Conservation (phyloP, 2,329 filamentous ascomycete genomes). For the Esteya vermicola region DNA sequence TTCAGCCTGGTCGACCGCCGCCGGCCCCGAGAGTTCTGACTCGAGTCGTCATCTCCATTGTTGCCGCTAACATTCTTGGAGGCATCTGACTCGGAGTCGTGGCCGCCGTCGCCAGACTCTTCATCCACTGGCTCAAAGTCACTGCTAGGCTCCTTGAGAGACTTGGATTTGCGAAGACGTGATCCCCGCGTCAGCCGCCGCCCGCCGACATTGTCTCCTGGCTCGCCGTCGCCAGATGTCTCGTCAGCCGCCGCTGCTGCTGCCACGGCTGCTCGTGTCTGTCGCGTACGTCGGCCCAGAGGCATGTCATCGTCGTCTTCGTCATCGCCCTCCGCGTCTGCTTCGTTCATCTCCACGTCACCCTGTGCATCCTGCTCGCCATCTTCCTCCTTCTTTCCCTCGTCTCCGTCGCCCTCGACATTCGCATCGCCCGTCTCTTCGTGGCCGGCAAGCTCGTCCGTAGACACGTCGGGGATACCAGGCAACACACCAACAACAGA, state of each 20-base stretch:
- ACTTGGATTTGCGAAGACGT: slow-evolving; percentile 27
- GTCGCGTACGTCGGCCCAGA: slow-evolving; percentile 23
- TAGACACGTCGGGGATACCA: not conserved
- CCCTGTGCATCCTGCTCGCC: slow-evolving; percentile 1
- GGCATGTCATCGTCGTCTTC: slow-evolving; percentile 18
- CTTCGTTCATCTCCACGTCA: slow-evolving; percentile 4
- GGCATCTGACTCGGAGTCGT: slow-evolving; percentile 21
- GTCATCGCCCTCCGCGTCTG: slow-evolving; percentile 20
- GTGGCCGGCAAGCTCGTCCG: not conserved
- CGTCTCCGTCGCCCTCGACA: not conserved
- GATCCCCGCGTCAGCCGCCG: slow-evolving; percentile 34
- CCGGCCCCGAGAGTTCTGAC: slow-evolving; percentile 35
- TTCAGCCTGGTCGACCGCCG: slow-evolving; percentile 19
- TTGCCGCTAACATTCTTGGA: slow-evolving; percentile 14
- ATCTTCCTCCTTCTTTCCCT: not conserved
- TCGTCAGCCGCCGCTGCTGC: slow-evolving; percentile 4
- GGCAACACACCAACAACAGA: no score
- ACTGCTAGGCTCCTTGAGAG: slow-evolving; percentile 39
- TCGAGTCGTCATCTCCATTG: slow-evolving; percentile 26
- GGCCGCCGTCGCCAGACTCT: slow-evolving; percentile 41
- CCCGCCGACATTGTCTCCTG: slow-evolving; percentile 1
- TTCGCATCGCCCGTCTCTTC: not conserved
- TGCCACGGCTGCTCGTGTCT: slow-evolving; percentile 5
- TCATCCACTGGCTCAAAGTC: slow-evolving; percentile 48
- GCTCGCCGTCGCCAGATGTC: slow-evolving; percentile 4